Percentiles rank a stretch among this genome's conserved stretches.
Conservation (phyloP, 164 flowering plant genomes). For the Nelumbo lutea region DNA sequence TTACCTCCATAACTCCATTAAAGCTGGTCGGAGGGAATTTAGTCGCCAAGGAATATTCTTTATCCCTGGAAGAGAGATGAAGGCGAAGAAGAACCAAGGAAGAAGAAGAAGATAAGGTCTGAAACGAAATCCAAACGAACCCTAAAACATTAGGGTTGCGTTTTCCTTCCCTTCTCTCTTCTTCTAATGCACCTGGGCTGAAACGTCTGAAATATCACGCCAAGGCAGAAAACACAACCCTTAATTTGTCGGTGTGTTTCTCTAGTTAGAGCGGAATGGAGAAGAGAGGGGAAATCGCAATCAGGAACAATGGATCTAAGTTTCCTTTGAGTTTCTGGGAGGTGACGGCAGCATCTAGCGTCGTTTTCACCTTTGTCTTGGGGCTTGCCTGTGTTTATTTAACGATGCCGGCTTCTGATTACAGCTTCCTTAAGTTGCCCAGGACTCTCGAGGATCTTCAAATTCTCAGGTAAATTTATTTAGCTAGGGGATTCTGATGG, state of each 20-base stretch:
- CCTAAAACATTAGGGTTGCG: not conserved
- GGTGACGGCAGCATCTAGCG: conserved; percentile 45
- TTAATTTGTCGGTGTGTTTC: not conserved
- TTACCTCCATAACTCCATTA: not conserved
- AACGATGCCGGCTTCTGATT: conserved; percentile 90
- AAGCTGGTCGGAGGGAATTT: not conserved
- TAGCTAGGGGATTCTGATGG: not conserved
- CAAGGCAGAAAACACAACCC: not conserved
- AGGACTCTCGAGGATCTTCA: conserved; percentile 83
- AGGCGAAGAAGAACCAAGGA: not conserved
- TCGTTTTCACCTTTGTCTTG: conserved; percentile 45
- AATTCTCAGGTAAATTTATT: conserved; percentile 51
- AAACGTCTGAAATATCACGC: not conserved
- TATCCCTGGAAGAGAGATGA: not conserved
- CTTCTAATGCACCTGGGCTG: not conserved
- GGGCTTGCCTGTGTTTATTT: conserved; percentile 68
- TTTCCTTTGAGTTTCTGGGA: conserved; percentile 64
- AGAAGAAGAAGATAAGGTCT: not conserved
- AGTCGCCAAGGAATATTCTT: not conserved
- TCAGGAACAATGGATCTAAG: conserved; percentile 13
- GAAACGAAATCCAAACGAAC: not conserved
- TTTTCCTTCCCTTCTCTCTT: not conserved
- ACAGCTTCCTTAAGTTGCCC: conserved; percentile 90
- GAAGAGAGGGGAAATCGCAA: conserved; percentile 5
- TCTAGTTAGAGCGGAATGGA: conserved; percentile 2